Conservation (phyloP, 306 rosid species). For the Rubus parviflorus region DNA sequence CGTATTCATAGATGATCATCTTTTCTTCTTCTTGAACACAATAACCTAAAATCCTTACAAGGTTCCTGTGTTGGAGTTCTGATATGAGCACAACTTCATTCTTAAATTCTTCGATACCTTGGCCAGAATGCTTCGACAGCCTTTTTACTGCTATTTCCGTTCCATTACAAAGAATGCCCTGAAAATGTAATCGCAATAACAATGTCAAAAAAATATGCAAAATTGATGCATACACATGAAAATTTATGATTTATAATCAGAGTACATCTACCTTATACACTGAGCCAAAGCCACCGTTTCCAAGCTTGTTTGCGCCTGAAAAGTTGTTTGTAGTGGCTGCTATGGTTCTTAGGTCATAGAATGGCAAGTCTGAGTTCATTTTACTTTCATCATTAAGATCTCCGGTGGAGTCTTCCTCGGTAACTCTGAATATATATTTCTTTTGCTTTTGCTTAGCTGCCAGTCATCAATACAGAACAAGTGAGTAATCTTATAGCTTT, state of each 20-base stretch:
- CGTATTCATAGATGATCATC: background rate
- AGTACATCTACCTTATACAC: conserved; percentile 42
- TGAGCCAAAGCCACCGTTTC: conserved; percentile 51
- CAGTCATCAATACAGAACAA: no score
- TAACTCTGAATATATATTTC: no score
- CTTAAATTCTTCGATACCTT: background rate
- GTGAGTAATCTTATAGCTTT: no score
- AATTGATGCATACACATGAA: no score
- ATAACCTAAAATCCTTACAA: background rate
- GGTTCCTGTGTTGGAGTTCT: background rate
- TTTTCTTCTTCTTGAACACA: background rate
- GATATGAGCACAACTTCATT: background rate
- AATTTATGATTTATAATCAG: no score
- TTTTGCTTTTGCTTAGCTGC: no score
- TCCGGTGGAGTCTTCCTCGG: no score
- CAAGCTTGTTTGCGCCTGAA: conserved; percentile 42
- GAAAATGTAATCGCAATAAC: background rate
- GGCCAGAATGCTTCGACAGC: background rate
- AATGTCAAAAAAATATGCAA: no score
- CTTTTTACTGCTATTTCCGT: background rate
- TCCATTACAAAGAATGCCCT: background rate
- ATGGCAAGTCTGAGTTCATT: conserved; percentile 28
- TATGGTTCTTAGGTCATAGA: conserved; percentile 31
- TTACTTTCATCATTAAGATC: background rate
- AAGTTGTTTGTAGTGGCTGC: conserved; percentile 45